Conservation (phyloP, 768 basidiomycete species). For the Cyclocybe cylindracea region DNA sequence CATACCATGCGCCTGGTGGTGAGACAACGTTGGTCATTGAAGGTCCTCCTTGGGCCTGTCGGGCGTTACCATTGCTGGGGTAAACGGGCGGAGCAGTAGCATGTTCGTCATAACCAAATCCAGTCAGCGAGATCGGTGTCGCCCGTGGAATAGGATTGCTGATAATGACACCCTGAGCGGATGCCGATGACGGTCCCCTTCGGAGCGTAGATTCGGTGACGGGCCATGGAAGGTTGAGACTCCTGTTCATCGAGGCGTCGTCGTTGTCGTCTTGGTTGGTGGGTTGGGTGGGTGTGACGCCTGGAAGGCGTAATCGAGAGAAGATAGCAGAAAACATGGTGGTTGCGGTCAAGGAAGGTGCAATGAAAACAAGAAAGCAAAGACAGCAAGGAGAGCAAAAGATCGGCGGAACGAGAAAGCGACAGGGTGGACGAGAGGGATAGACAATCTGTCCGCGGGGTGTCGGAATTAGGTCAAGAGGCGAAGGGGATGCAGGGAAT, state of each 20-base stretch:
- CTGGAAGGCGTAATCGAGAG: slow-evolving; percentile 21
- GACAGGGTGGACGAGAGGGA: neutral
- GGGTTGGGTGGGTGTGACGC: neutral
- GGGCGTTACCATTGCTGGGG: slow-evolving; percentile 16
- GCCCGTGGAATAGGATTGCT: slow-evolving; percentile 36
- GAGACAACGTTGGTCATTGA: slow-evolving; percentile 3
- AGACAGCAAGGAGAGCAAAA: neutral
- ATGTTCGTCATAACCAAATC: slow-evolving; percentile 23
- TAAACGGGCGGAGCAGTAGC: slow-evolving; percentile 2
- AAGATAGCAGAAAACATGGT: slow-evolving; percentile 19
- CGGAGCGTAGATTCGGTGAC: slow-evolving; percentile 22
- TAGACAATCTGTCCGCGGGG: neutral
- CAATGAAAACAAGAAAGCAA: neutral
- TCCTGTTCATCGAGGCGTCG: slow-evolving; percentile 16
- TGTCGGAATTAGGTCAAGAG: neutral
- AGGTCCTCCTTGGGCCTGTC: slow-evolving; percentile 23
- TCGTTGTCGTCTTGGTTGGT: slow-evolving; percentile 12
- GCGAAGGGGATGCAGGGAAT: neutral
- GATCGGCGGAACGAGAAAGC: neutral
- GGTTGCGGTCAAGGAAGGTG: slow-evolving; percentile 3
- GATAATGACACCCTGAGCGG: slow-evolving; percentile 24
- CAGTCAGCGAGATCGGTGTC: slow-evolving; percentile 33
- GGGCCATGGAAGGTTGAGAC: slow-evolving; percentile 27
- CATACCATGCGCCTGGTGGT: slow-evolving; percentile 11
- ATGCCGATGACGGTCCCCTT: slow-evolving; percentile 8